phyloP scores from a whole-genome alignment of 371 early-diverging fungal genomes.

The Dichotomocladium elegans region DNA sequence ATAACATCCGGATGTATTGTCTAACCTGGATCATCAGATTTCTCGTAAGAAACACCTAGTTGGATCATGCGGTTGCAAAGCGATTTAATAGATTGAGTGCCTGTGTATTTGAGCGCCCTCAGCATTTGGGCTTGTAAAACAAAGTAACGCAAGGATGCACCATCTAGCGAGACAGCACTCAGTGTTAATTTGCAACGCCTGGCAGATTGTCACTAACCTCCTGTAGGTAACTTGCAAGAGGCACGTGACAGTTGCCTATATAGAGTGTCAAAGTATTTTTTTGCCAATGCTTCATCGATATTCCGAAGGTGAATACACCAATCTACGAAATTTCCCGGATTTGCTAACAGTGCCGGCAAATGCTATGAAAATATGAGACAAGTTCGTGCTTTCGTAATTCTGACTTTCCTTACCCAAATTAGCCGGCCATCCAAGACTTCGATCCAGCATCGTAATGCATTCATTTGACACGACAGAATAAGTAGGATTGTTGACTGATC shows the following conservation, averaged over 20 bases:
- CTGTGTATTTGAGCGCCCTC: slow-evolving; percentile 6
- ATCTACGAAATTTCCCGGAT: slow-evolving; percentile 33
- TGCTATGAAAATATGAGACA: slow-evolving; percentile 14
- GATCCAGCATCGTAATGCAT: slow-evolving; percentile 31
- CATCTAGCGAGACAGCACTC: neutral
- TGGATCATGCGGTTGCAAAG: slow-evolving; percentile 31
- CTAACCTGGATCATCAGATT: slow-evolving; percentile 20
- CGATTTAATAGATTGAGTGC: slow-evolving; percentile 2
- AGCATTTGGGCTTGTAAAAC: slow-evolving; percentile 17
- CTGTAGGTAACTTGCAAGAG: slow-evolving; percentile 13
- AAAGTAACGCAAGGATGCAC: slow-evolving; percentile 1
- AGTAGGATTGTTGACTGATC: slow-evolving; percentile 33
- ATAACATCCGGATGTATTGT: neutral
- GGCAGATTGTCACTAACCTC: slow-evolving; percentile 10
- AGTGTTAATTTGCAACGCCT: neutral
- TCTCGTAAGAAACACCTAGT: slow-evolving; percentile 30
- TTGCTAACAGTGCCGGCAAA: slow-evolving; percentile 28
- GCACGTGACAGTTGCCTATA: slow-evolving; percentile 19
- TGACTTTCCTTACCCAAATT: slow-evolving; percentile 20
- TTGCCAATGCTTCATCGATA: slow-evolving; percentile 19
- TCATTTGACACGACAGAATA: slow-evolving; percentile 39
- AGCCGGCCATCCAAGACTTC: slow-evolving; percentile 25
- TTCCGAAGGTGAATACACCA: slow-evolving; percentile 29
- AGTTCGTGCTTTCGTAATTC: too few species aligned
- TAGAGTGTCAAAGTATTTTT: slow-evolving; percentile 30